Evolutionary conservation across 148 eudicot species (phyloP).

Genomic region (Beta vulgaris): DNA sequence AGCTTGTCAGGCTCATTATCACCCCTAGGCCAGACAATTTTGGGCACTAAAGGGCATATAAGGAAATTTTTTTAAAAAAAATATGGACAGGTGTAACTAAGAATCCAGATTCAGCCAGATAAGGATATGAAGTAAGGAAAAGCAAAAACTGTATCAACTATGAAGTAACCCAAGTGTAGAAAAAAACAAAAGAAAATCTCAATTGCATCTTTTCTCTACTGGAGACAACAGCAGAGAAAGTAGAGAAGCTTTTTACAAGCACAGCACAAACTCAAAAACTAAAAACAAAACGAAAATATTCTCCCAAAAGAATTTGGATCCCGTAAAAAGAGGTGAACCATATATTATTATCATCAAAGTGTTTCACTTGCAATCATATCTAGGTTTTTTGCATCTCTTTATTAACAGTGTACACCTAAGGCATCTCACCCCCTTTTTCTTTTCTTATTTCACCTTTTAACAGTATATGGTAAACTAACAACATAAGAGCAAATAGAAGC

Average conservation of each 20-base stretch:
- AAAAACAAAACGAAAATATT: constrained; percentile 27
- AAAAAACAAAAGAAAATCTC: constrained; percentile 27
- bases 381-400: background rate
- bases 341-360: constrained; percentile 27
- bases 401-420: constrained; percentile 15
- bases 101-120: constrained; percentile 1
- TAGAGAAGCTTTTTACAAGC: constrained; percentile 31
- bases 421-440: constrained; percentile 6
- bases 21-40: too few species aligned
- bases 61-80: background rate
- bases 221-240: constrained; percentile 26
- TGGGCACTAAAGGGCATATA: background rate
- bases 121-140: background rate
- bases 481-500: too few species aligned
- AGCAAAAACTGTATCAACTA: background rate
- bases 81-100: background rate
- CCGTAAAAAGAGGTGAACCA: constrained; percentile 34
- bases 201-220: constrained; percentile 19
- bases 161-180: constrained; percentile 13
- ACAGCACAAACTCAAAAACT: constrained; percentile 6
- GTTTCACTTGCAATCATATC: constrained; percentile 38
- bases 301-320: constrained; percentile 34
- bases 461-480: too few species aligned
- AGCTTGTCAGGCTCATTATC: too few species aligned
- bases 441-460: background rate